phyloP scores from a whole-genome alignment of 371 early-diverging fungal species.

The Syncephalastrum monosporum region DNA sequence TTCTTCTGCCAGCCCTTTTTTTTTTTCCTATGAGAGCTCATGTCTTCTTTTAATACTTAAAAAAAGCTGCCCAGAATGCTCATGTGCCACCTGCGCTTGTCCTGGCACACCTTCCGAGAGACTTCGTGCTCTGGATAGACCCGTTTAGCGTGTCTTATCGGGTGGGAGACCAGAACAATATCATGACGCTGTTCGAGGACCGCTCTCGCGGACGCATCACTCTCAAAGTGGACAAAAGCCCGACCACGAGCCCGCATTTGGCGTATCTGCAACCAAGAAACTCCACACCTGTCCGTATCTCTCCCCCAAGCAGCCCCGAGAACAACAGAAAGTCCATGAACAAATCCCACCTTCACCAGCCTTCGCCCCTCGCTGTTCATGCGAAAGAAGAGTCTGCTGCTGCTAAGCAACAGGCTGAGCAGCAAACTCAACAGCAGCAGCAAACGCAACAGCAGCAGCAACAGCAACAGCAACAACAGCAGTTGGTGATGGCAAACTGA shows the following conservation, averaged over 20 bases:
- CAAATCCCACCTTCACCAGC: slow-evolving; percentile 14
- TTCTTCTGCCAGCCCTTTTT: neutral
- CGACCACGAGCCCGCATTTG: slow-evolving; percentile 15
- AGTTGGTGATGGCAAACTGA: slow-evolving; percentile 22
- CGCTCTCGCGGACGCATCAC: slow-evolving; percentile 58
- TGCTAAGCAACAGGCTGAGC: slow-evolving; percentile 9
- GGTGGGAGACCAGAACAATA: slow-evolving; percentile 74
- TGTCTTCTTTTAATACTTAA: neutral
- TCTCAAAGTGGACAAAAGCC: slow-evolving; percentile 34
- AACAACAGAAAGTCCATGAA: slow-evolving; percentile 17
- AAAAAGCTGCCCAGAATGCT: slow-evolving; percentile 28
- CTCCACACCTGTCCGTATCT: slow-evolving; percentile 43
- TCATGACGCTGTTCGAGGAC: slow-evolving; percentile 74
- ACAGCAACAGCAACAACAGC: slow-evolving; percentile 19
- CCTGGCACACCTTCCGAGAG: slow-evolving; percentile 61
- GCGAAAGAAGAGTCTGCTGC: slow-evolving; percentile 7
- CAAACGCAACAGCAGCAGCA: slow-evolving; percentile 14
- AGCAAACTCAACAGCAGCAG: slow-evolving; percentile 2
- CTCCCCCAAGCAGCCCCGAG: slow-evolving; percentile 47
- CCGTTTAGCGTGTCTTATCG: slow-evolving; percentile 77
- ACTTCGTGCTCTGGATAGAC: slow-evolving; percentile 82
- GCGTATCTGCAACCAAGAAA: slow-evolving; percentile 36
- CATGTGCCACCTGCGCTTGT: slow-evolving; percentile 23
- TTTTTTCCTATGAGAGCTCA: neutral
- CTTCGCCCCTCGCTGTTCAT: slow-evolving; percentile 16